These are phyloP conservation scores for Fistulinella prunicolor DNA, from an alignment of 768 basidiomycete species.

Conservation along the genomic window DNA sequence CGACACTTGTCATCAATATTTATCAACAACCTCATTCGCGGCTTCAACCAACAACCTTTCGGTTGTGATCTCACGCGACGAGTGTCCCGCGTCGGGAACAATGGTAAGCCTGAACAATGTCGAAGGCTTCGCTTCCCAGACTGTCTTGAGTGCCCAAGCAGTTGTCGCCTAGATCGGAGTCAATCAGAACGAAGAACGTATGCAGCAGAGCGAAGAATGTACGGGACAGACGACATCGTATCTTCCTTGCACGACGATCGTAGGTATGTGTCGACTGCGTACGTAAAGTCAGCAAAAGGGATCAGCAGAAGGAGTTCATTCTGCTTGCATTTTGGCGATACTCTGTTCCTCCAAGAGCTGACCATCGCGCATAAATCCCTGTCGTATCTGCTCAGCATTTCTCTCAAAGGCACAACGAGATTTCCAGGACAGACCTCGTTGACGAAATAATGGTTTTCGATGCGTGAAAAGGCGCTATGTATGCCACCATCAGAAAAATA, in stretches of 20 bases:
- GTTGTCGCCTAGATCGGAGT: constrained; percentile 60
- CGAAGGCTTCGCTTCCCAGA: constrained; percentile 69
- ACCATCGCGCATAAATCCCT: constrained; percentile 88
- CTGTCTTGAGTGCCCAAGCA: constrained; percentile 77
- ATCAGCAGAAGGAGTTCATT: neutral
- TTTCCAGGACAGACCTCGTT: constrained; percentile 52
- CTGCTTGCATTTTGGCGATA: constrained; percentile 80
- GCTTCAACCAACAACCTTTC: constrained; percentile 69
- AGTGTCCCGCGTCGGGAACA: constrained; percentile 87
- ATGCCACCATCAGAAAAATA: constrained; percentile 1
- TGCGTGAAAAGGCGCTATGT: constrained; percentile 80
- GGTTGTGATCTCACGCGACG: constrained; percentile 70
- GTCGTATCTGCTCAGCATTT: constrained; percentile 2
- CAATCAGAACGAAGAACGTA: neutral
- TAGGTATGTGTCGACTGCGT: constrained; percentile 83
- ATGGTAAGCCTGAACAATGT: constrained; percentile 46
- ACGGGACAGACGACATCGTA: constrained; percentile 91
- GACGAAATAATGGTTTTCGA: constrained; percentile 91
- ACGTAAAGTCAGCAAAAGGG: constrained; percentile 4
- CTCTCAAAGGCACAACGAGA: neutral
- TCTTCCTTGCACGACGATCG: constrained; percentile 77
- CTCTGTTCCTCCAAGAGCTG: constrained; percentile 80
- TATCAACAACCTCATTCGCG: constrained; percentile 27
- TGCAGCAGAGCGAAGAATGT: constrained; percentile 22
- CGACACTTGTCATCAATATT: constrained; percentile 21